These are phyloP conservation scores for Corymbia maculata DNA, from an alignment of 345 rosid genomes.

Conservation along the genomic window DNA sequence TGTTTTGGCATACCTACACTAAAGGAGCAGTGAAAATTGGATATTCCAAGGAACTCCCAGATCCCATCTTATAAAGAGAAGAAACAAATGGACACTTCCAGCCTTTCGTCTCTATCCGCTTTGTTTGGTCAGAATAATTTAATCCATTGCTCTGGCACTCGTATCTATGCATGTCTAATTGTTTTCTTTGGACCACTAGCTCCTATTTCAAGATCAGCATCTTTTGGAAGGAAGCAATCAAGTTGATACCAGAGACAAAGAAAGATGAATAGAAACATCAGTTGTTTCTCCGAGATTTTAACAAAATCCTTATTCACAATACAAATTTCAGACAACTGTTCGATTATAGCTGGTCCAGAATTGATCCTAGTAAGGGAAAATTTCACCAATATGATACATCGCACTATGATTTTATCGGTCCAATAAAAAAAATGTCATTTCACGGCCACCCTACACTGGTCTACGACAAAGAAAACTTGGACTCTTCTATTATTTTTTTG, in stretches of 20 bases:
- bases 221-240: neutral
- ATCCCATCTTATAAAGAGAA: neutral
- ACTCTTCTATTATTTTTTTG: neutral
- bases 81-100: neutral
- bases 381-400: neutral
- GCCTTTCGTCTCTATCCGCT: neutral
- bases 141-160: neutral
- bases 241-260: neutral
- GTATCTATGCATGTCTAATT: neutral
- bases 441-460: neutral
- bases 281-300: neutral
- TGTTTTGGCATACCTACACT: rapidly evolving
- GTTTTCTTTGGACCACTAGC: neutral
- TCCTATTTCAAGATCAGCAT: neutral
- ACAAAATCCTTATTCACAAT: neutral
- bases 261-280: neutral
- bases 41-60: neutral
- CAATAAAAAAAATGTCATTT: neutral
- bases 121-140: neutral
- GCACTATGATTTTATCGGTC: neutral
- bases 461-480: neutral
- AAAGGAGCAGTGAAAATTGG: neutral
- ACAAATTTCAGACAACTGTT: neutral
- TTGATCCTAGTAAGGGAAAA: neutral
- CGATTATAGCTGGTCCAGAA: neutral